Evolutionary conservation across 139 green algal species (phyloP), one percentile per base, ranked within the genome.

Genomic region (Chlamydomonas sphaeroides): DNA sequence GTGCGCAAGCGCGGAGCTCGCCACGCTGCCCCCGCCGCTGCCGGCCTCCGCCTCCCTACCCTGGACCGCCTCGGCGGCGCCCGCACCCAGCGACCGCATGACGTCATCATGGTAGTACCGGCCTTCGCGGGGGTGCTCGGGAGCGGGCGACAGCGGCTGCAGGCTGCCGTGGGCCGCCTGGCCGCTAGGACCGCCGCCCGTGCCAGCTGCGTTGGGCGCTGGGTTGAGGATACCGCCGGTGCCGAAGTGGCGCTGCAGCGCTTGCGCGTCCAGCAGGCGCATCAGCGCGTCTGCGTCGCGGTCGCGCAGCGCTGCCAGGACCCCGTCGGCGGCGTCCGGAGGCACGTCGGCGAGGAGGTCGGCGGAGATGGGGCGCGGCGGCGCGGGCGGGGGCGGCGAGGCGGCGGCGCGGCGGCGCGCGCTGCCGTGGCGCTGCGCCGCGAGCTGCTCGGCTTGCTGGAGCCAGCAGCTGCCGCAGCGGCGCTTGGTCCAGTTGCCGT

Each of bases 401-500:
- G 56, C 56, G 25, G 56, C 2, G 56, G 56, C 23, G 51, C 14
- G n/a, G 39, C 30, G 28, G 68, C 17, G 48, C 8, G 17, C n/a
- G 53, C 35, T 21, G 28, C n/a, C 23, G 14, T 84, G 77, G 4
- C 65, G 77, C 65, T 68, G 65, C 36, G 30, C 10, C 1, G 75
- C 42, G 0, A 72, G 42, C 21, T 35, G 32, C 3, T 73, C 62
- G 15, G 75, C 75, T 0, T 65, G 62, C 42, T 59, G 5, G 26
- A 35, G 5, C 77, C 77, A 84, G 35, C 77, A 84, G 11, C 59
- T 33, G 25, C 48, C 33, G 65, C 77, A 84, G 39, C 51, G 41
- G 25, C 63, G 77, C 49, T 74, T 35, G 32, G 28, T 45, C 77
- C 77, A 84, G 65, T 75, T 70, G 18, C n/a, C 2, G 36, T 84